Percentiles rank a stretch among this genome's conserved stretches.
Conservation (phyloP, 179 eudicot genomes). For the Beta corolliflora region DNA sequence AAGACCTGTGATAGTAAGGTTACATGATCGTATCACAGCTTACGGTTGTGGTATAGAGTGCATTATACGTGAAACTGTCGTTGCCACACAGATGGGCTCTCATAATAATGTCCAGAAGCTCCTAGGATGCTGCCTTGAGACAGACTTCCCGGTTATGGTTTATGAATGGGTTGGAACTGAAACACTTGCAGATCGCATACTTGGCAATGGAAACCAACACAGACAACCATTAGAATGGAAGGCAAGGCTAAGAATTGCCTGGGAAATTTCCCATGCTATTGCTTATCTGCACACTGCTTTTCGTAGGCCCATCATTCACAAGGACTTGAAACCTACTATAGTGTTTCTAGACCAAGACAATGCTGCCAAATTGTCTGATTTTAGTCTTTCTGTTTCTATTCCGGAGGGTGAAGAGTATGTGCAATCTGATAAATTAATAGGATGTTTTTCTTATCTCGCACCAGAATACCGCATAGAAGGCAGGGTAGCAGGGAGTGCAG, state of each 20-base stretch:
- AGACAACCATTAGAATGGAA: not conserved
- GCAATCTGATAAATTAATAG: not conserved
- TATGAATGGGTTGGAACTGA: not conserved
- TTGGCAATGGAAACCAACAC: not conserved
- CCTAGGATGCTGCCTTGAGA: slow-evolving; percentile 1
- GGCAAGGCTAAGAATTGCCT: not conserved
- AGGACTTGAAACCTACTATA: not conserved
- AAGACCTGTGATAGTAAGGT: not conserved
- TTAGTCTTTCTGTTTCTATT: not conserved
- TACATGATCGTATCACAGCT: not conserved
- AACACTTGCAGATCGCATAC: not conserved
- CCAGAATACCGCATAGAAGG: not conserved
- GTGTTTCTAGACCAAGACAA: not conserved
- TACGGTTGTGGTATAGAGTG: slow-evolving; percentile 1
- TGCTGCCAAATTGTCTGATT: not conserved
- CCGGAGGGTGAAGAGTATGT: not conserved
- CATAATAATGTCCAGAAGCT: not conserved
- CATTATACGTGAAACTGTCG: not conserved
- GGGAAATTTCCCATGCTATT: not conserved
- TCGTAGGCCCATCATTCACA: not conserved
- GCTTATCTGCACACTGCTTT: not conserved
- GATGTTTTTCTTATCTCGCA: not conserved
- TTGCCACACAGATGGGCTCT: not conserved
- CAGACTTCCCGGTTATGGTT: not conserved
- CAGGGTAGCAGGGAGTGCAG: slow-evolving; percentile 4